Base-by-base conservation (phyloP, 495 filamentous ascomycete genomes). In the Aspergillus nanangensis region DNA sequence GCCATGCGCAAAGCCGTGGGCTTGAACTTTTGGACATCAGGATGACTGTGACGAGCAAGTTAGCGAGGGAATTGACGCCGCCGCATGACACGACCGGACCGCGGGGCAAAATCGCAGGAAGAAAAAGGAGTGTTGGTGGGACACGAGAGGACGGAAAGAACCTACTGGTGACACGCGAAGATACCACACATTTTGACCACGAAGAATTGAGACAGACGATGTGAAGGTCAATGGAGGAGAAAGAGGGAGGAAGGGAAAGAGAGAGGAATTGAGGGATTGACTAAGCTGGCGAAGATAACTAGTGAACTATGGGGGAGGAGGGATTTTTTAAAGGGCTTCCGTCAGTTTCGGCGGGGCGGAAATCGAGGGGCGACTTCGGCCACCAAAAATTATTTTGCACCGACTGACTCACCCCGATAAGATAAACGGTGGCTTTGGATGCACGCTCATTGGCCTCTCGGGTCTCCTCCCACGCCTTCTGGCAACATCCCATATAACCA, bases 1-100 rank as follows among this genome's bases (percentile, higher is more conserved):
- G 89, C 87, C 76, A 98, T 84, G 75, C 87, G 86, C 71, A 98
- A 76, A 60, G 93, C 93, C 55, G 88, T 95, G 25, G 90, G 84
- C 84, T 97, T 96, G 79, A 98, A 98, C 59, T 87, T 86, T 58
- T 85, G 81, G 58, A 96, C 92, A 81, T 97, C 86, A 37, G 93
- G 93, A 67, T 96, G 91, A 70, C 91, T 90, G n/a, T n/a, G 45
- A 58, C 31, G 21, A 50, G 42, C 9, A 3, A 18, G 23, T 71
- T 55, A 66, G 61, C 51, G 33, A 38, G 41, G 36, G 41, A 34
- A n/a, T 27, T 15, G 14, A 31, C 32, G 40, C 39, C 19, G 20
- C 27, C 44, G 14, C 20, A 32, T 34, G 32, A 38, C 18, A n/a
- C n/a, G n/a, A n/a, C n/a, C n/a, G 33, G 33, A 11, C 43, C 38